phyloP scores from a whole-genome alignment of 75 land plant genomes.

The Azolla pinnata region DNA sequence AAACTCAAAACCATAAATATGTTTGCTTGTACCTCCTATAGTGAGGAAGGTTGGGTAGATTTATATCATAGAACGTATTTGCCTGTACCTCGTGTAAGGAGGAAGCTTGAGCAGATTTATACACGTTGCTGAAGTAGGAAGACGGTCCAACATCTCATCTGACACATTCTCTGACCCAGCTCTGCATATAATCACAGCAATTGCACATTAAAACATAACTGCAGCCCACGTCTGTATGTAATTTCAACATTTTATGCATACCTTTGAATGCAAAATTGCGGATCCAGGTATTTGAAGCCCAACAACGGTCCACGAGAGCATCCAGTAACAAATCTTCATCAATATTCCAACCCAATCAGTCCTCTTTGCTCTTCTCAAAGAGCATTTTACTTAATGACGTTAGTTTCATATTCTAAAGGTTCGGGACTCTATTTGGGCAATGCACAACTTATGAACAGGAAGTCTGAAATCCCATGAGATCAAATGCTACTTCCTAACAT shows the following conservation, averaged over 20 bases:
- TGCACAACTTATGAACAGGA: no score
- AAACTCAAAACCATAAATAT: no score
- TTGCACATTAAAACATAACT: background rate
- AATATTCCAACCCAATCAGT: background rate
- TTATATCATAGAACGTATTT: no score
- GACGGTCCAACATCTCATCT: slow-evolving; percentile 67
- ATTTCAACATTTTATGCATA: slow-evolving; percentile 9
- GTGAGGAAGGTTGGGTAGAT: slow-evolving; percentile 91
- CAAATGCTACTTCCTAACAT: no score
- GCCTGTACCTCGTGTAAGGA: slow-evolving; percentile 76
- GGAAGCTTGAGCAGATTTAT: slow-evolving; percentile 96
- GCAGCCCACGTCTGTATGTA: background rate
- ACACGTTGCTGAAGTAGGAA: slow-evolving; percentile 96
- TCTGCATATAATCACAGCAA: slow-evolving; percentile 25
- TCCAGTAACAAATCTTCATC: slow-evolving; percentile 82
- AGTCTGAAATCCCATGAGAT: no score
- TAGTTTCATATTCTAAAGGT: no score
- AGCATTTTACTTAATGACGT: no score
- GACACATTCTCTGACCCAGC: slow-evolving; percentile 56
- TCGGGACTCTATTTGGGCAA: no score
- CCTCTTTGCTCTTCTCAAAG: no score
- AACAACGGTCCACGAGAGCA: slow-evolving; percentile 94
- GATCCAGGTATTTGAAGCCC: slow-evolving; percentile 88
- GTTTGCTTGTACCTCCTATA: slow-evolving; percentile 70
- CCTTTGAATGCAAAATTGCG: slow-evolving; percentile 85